Evolutionary conservation across 805 yeast genomes (phyloP), one percentile per base, ranked within the genome.

Genomic region (Ogataea ramenticola): DNA sequence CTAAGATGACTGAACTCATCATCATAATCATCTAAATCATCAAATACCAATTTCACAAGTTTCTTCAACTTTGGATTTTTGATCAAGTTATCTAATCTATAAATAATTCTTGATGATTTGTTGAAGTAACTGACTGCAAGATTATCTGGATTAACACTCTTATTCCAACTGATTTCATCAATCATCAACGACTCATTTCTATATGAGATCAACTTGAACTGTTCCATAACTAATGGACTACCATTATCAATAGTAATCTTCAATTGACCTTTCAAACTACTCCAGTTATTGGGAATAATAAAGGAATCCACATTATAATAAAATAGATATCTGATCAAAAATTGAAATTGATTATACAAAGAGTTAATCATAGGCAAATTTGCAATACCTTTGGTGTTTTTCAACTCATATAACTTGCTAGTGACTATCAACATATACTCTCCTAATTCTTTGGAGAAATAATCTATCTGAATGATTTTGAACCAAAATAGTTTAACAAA

Each of bases 161-260:
- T 34, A 17, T 41, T 45, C 3, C 43, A 35, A n/a, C 45, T 44
- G 11, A 54, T 38, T 38, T 62, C 64, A 54, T 77, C 79, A 39
- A 79, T 67, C 72, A 80, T 79, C 42, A 84, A 64, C 2, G 88
- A 81, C 61, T 83, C 88, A 57, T 84, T 84, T 55, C 90, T 64
- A 53, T 79, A 81, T 41, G 79, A 73, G 5, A 83, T 75, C 27
- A 82, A 55, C 41, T 80, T 80, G 41, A 80, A 69, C 45, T 79
- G 83, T 36, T 74, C 76, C 21, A 46, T 60, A 43, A 54, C 63
- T 37, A 46, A 55, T 36, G 62, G 64, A 52, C 58, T 59, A 35
- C 47, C 50, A 42, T 55, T 49, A 33, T 66, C 68, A 40, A 68
- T 49, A 3, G 66, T 66, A 19, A 67, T 70, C 46, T 66, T 72